phyloP scores from a whole-genome alignment of 2,329 filamentous ascomycete species.

The Aspergillus sp. region DNA sequence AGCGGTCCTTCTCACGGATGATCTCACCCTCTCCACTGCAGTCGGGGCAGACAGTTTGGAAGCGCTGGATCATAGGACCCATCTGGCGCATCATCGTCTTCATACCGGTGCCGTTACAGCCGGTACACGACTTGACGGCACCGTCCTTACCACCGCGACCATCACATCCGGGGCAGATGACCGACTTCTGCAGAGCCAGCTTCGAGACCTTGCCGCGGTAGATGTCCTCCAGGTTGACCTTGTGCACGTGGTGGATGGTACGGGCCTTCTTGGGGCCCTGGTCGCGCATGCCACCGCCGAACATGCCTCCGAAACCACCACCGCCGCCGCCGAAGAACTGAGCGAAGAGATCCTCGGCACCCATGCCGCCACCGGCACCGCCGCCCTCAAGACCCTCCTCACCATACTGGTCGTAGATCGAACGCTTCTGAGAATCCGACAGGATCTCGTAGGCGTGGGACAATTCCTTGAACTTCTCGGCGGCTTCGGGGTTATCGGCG shows the following conservation, averaged over 20 bases:
- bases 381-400: conserved; percentile 90
- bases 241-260: conserved; percentile 97
- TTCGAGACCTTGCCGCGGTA: conserved; percentile 98
- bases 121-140: conserved; percentile 87
- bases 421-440: conserved; percentile 86
- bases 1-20: conserved; percentile 94
- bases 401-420: conserved; percentile 94
- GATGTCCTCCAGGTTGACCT: conserved; percentile 95
- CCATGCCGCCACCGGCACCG: conserved; percentile 81
- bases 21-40: conserved; percentile 97
- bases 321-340: conserved; percentile 88
- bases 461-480: conserved; percentile 98
- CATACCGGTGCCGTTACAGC: conserved; percentile 93
- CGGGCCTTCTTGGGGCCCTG: conserved; percentile 86
- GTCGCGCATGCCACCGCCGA: conserved; percentile 74
- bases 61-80: conserved; percentile 99
- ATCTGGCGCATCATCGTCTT: conserved; percentile 99
- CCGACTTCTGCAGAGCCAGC: conserved; percentile 92
- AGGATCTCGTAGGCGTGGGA: conserved; percentile 95
- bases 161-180: conserved; percentile 93
- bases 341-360: conserved; percentile 91
- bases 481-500: conserved; percentile 84
- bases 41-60: conserved; percentile 98
- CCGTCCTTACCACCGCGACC: conserved; percentile 96
- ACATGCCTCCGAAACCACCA: conserved; percentile 73